Percentiles rank a stretch among this genome's conserved stretches.
Conservation (phyloP, 164 flowering plant genomes). For the Amborella trichopoda region DNA sequence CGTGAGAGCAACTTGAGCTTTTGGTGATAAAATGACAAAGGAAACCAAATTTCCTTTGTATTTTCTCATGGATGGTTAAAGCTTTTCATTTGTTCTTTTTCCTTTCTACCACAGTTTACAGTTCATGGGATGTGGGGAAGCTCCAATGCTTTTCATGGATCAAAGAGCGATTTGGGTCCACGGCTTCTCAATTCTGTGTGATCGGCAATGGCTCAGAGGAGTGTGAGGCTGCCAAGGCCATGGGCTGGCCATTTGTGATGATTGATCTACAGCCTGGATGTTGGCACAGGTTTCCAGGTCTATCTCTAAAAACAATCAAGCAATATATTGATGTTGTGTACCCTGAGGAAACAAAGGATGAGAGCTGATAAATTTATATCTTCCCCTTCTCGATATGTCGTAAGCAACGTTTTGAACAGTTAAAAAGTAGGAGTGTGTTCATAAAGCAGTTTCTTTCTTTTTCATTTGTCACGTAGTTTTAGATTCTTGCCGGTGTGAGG, state of each 20-base stretch:
- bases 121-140: conserved; percentile 93
- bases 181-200: conserved; percentile 61
- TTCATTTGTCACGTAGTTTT: too few relatives aligned
- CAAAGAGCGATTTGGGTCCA: conserved; percentile 48
- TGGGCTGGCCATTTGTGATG: conserved; percentile 84
- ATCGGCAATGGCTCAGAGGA: conserved; percentile 98
- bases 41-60: not conserved
- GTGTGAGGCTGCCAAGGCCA: conserved; percentile 71
- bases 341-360: too few relatives aligned
- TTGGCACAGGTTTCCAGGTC: conserved; percentile 76
- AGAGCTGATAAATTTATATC: too few relatives aligned
- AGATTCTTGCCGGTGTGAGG: too few relatives aligned
- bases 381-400: too few relatives aligned
- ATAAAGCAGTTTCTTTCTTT: too few relatives aligned
- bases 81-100: not conserved
- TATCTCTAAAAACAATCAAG: conserved; percentile 44
- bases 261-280: conserved; percentile 51
- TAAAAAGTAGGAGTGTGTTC: too few relatives aligned
- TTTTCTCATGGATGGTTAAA: not conserved
- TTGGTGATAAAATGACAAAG: too few relatives aligned
- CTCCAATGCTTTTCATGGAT: conserved; percentile 71
- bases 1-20: too few relatives aligned
- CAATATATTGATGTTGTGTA: conserved; percentile 61
- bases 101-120: conserved; percentile 53
- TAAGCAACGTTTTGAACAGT: too few relatives aligned